Conservation (phyloP, 495 filamentous ascomycete genomes). For the Trichoderma asperelloides region DNA sequence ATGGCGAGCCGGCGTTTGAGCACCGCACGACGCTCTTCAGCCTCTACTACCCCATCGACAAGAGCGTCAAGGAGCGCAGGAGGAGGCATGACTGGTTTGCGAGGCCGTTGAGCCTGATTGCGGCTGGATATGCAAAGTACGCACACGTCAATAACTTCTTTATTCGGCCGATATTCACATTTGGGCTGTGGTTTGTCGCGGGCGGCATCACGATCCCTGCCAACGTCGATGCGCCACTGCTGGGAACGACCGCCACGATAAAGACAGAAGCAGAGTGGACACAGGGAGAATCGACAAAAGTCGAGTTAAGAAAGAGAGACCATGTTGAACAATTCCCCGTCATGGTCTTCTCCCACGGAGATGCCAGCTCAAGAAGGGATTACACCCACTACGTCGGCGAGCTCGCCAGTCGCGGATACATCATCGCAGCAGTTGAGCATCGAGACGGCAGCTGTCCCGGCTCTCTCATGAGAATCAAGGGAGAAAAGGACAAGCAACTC, state of each 20-base stretch:
- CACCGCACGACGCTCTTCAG: conserved; percentile 41
- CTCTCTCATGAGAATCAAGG: conserved; percentile 26
- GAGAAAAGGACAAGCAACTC: conserved; percentile 17
- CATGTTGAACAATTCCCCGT: conserved; percentile 25
- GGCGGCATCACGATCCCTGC: conserved; percentile 37
- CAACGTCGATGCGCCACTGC: conserved; percentile 32
- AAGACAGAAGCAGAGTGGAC: conserved; percentile 8
- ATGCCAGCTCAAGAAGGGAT: conserved; percentile 39
- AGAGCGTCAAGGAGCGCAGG: conserved; percentile 14
- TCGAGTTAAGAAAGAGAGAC: conserved; percentile 1
- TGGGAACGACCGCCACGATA: conserved; percentile 19
- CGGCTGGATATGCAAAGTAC: conserved; percentile 39
- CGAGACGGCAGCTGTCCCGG: conserved; percentile 45
- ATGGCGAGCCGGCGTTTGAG: conserved; percentile 31
- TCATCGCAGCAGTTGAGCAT: conserved; percentile 46
- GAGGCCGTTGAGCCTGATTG: conserved; percentile 37
- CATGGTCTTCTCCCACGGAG: conserved; percentile 47
- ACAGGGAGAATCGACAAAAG: too few relatives aligned
- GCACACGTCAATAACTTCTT: conserved; percentile 34
- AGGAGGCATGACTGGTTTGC: conserved; percentile 40
- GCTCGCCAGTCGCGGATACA: conserved; percentile 41
- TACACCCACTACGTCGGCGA: conserved; percentile 47
- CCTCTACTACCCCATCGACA: conserved; percentile 37
- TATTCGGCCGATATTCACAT: conserved; percentile 27
- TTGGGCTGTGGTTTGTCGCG: conserved; percentile 25